A percentile compares a stretch with the other conserved stretches of the same genome.
Evolutionary conservation across 495 filamentous ascomycete species (phyloP).

Genomic region (Hypoxylon subgilvum): DNA sequence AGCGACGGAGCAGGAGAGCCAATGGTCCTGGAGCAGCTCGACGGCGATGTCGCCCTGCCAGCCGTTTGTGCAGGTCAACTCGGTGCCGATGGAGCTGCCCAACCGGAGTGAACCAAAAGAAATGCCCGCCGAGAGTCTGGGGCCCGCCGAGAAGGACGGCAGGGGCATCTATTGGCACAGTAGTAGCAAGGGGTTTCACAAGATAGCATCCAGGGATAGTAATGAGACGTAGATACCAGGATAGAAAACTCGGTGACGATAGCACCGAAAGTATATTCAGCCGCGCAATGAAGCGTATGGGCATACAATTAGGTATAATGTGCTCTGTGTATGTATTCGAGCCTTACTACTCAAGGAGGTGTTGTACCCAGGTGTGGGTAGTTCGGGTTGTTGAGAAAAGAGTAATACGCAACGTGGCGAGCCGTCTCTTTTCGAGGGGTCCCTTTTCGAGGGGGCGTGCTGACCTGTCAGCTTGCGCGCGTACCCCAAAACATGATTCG

Average conservation of each 20-base stretch:
- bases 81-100: constrained; percentile 18
- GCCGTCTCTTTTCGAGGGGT: too few relatives aligned
- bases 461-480: too few relatives aligned
- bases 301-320: too few relatives aligned
- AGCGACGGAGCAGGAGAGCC: neutral
- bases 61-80: constrained; percentile 7
- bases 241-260: neutral
- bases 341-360: too few relatives aligned
- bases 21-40: constrained; percentile 1
- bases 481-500: too few relatives aligned
- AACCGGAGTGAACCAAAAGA: constrained; percentile 9
- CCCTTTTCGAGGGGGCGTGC: too few relatives aligned
- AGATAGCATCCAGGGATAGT: neutral
- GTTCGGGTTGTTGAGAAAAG: too few relatives aligned
- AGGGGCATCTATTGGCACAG: neutral
- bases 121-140: constrained; percentile 12
- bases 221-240: too few relatives aligned
- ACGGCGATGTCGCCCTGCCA: neutral
- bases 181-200: neutral
- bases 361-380: too few relatives aligned
- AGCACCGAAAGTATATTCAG: neutral
- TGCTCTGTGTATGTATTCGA: too few relatives aligned
- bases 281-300: too few relatives aligned
- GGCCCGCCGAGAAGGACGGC: constrained; percentile 13
- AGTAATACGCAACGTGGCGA: too few relatives aligned